Base-by-base conservation (phyloP, 2,329 filamentous ascomycete genomes). In the Parastagonospora nodorum region DNA sequence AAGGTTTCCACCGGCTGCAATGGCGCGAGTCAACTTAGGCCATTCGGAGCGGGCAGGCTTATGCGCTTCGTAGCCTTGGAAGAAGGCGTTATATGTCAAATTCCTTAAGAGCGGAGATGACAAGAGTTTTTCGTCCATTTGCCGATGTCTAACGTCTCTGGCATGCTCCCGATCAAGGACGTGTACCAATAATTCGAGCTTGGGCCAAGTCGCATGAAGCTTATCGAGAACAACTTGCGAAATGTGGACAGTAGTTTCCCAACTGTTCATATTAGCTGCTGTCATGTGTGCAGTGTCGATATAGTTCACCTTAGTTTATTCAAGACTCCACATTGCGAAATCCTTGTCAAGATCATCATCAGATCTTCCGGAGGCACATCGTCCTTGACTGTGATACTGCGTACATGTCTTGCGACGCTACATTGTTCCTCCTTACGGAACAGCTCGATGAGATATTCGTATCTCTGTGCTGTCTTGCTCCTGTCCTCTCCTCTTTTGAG, bases 121-220 rank as follows among this genome's bases (percentile, higher is more conserved):
- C 2, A 58, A 45, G 3, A 58, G 47, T 4, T 12, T 28, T 2
- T 33, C 43, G 30, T 58, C 53, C 48, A 59, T 51, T n/a, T 50
- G 30, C 9, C 33, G 44, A 42, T 55, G 32, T 11, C 24, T 28
- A 10, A 11, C 7, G 12, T 28, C 9, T 7, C 15, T 33, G 0
- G 29, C 46, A 2, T 42, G 9, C 14, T 27, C n/a, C 28, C 53
- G 53, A 16, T 46, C 15, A 19, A 32, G 24, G 5, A 44, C 31
- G 14, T 41, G 12, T 16, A 50, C 53, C 2, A 36, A 50, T 3
- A 56, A 38, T 11, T 56, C 47, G 11, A 56, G 43, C 19, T 53
- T 29, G 3, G 53, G 50, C 53, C 49, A 56, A 9, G 50, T 48
- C 1, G 39, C 11, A 4, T 53, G 50, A 4, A 56, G 30, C 35